Evolutionary conservation across 208 protist species (phyloP), one percentile per base, ranked within the genome.

Genomic region (Blechomonas ayalai): DNA sequence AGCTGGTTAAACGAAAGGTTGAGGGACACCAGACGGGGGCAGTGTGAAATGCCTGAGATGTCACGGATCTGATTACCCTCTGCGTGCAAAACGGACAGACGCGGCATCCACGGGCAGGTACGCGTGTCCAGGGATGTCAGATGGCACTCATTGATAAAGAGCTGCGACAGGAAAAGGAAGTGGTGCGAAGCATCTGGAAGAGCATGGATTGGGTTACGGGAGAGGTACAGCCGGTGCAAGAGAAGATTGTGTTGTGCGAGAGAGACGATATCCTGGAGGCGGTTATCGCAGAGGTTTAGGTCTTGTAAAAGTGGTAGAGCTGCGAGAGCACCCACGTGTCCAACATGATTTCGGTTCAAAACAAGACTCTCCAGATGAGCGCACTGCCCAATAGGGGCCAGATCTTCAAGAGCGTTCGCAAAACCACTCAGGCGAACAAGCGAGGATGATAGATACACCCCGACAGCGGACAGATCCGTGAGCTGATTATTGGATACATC

Each of bases 1-100:
- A 95, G 55, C n/a, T 45, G 44, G 48, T 95, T 95, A 35, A 71
- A 59, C 2, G 80, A 55, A 7, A 95, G 31, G 31, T 70, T 75
- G 8, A 90, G 32, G 1, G 40, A 57, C n/a, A 42, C 50, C 28
- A 95, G 58, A 2, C 82, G 79, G 4, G 55, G 51, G 43, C 82
- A 91, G 33, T 64, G 42, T 6, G 28, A 38, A 16, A 95, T 37
- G 0, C 82, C 86, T 0, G 64, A 63, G 8, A 95, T 50, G 47
- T 67, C 44, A 4, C 5, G 32, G n/a, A 95, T 40, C 6, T 41
- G 37, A 48, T 95, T 95, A 15, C 73, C 69, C 36, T 95, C 80
- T 1, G 61, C 58, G 50, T 95, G 78, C 23, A 95, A 35, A 1
- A 84, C 68, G 7, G 68, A 58, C 4, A 95, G 58, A 19, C 81